Conservation (phyloP, 208 protist genomes). For the Tritrichomonas musculus region DNA sequence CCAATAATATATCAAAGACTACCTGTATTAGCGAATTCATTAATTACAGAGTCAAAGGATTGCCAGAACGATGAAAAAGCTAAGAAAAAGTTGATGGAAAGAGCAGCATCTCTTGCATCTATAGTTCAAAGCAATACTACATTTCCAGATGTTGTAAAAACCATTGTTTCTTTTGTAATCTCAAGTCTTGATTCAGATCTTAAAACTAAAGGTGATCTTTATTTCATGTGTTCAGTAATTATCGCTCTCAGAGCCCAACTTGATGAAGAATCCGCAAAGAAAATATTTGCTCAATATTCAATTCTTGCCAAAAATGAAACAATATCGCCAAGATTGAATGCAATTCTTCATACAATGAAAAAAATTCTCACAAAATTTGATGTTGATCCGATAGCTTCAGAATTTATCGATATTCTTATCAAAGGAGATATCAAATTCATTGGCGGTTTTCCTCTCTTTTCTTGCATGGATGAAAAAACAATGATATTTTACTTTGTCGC, state of each 20-base stretch:
- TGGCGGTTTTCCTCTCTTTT: background rate
- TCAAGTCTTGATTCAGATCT: no score
- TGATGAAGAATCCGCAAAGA: background rate
- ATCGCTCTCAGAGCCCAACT: background rate
- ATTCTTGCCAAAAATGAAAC: background rate
- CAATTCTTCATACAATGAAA: background rate
- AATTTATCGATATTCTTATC: background rate
- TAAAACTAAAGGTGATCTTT: background rate
- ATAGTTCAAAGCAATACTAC: background rate
- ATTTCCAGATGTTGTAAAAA: background rate
- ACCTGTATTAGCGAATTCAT: no score
- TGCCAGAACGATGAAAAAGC: background rate
- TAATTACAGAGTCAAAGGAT: no score
- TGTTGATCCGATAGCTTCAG: background rate
- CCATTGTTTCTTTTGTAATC: no score
- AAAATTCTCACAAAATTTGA: background rate
- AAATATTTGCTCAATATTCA: background rate
- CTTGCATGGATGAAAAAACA: background rate
- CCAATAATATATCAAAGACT: background rate
- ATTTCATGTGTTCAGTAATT: background rate
- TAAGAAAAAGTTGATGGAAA: background rate
- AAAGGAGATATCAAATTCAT: background rate
- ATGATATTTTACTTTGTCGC: conserved; percentile 29
- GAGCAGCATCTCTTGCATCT: background rate
- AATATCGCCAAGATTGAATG: background rate